Conservation (phyloP, 108 stramenopile genomes). For the Aurantiochytrium sp. region DNA sequence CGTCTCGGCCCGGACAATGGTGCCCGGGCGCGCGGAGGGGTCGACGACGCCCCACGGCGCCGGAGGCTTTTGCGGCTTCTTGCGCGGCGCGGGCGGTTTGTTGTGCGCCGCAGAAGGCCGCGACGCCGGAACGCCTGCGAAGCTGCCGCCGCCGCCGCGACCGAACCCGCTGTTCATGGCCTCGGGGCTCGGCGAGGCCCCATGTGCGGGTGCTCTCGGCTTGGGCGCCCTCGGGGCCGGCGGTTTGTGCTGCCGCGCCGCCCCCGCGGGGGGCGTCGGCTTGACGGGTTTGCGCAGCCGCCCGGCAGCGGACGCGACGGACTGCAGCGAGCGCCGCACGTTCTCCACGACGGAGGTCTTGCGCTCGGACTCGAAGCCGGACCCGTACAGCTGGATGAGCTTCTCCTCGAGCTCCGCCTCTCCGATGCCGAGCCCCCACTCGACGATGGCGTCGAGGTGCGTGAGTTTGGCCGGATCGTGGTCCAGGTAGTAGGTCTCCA, state of each 20-base stretch:
- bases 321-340: background rate
- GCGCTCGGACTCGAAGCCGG: background rate
- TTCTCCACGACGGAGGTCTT: background rate
- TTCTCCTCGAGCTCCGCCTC: slow-evolving; percentile 15
- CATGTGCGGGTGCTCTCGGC: too few species aligned
- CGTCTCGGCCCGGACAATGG: background rate
- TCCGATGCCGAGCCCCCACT: background rate
- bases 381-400: slow-evolving; percentile 28
- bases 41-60: background rate
- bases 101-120: background rate
- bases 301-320: background rate
- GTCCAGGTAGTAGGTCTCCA: background rate
- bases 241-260: background rate
- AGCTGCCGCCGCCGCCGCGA: too few species aligned
- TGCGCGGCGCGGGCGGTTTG: background rate
- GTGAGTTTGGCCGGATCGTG: background rate
- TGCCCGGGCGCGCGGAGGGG: background rate
- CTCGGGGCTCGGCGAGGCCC: too few species aligned
- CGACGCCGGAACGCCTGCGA: too few species aligned
- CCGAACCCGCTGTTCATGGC: too few species aligned
- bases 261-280: background rate
- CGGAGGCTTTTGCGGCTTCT: background rate
- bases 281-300: background rate
- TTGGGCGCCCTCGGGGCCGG: background rate
- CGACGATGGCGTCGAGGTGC: background rate